phyloP scores from a whole-genome alignment of 352 stramenopile species.

The Phytophthora sansomeana region DNA sequence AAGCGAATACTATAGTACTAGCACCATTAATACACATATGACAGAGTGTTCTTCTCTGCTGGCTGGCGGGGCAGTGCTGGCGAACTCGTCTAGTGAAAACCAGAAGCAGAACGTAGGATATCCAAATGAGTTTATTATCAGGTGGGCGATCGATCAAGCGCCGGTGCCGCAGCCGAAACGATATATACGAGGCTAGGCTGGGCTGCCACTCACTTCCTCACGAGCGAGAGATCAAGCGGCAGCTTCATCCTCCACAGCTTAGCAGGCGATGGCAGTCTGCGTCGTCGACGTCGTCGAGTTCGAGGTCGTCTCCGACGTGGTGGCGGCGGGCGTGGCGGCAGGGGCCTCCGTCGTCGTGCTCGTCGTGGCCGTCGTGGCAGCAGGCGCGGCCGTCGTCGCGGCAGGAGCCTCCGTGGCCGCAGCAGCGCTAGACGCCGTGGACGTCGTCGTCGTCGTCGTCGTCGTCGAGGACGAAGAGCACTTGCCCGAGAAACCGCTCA shows the following conservation, averaged over 20 bases:
- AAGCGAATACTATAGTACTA: too few relatives aligned
- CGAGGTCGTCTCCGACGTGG: constrained; percentile 11
- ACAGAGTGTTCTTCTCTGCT: too few relatives aligned
- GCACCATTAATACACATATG: too few relatives aligned
- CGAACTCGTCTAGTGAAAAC: background rate
- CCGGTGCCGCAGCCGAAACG: background rate
- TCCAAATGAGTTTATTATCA: background rate
- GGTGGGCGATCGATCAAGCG: background rate
- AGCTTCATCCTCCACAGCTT: background rate
- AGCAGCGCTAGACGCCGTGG: constrained; percentile 6
- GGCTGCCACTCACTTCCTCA: background rate
- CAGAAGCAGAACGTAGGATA: background rate
- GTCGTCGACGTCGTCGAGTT: constrained; percentile 29
- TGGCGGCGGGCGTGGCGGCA: constrained; percentile 18
- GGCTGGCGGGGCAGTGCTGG: too few relatives aligned
- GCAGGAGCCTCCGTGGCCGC: constrained; percentile 12
- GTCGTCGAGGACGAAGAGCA: constrained; percentile 21
- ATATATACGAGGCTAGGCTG: constrained; percentile 1
- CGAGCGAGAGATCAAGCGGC: background rate
- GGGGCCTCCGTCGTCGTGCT: constrained; percentile 11
- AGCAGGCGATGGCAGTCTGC: too few relatives aligned
- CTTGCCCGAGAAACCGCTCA: constrained; percentile 8
- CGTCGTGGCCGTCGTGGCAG: constrained; percentile 7
- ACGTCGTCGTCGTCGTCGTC: too few relatives aligned
- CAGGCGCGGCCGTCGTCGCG: constrained; percentile 4